These are phyloP conservation scores for Fusarium lateritium DNA, from an alignment of 2,329 filamentous ascomycete species.

Conservation along the genomic window DNA sequence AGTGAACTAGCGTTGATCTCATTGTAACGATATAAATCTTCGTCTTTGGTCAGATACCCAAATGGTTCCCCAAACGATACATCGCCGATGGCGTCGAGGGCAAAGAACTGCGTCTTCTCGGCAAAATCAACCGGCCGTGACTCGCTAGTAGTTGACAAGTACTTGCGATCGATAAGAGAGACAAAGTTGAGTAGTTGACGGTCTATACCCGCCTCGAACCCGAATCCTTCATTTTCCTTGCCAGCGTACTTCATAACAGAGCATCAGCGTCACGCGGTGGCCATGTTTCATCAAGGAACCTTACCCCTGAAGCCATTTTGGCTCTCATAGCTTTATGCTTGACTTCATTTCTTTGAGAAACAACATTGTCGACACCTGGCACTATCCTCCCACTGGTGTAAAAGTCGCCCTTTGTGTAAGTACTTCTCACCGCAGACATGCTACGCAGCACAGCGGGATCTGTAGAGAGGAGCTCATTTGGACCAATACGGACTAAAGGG, in stretches of 20 bases:
- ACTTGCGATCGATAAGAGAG: constrained; percentile 63
- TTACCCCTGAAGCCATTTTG: constrained; percentile 61
- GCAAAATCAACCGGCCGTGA: constrained; percentile 63
- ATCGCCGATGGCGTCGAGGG: constrained; percentile 68
- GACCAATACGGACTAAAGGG: constrained; percentile 59
- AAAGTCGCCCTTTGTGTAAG: constrained; percentile 58
- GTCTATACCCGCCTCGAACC: constrained; percentile 59
- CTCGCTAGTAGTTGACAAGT: constrained; percentile 56
- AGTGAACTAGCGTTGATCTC: constrained; percentile 60
- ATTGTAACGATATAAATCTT: constrained; percentile 63
- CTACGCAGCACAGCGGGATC: constrained; percentile 58
- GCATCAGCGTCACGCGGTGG: background rate
- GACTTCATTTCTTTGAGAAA: constrained; percentile 64
- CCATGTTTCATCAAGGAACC: constrained; percentile 29
- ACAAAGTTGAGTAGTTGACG: constrained; percentile 58
- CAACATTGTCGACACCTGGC: constrained; percentile 67
- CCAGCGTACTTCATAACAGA: constrained; percentile 62
- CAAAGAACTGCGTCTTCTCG: constrained; percentile 66
- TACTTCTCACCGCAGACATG: constrained; percentile 56
- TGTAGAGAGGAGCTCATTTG: constrained; percentile 58
- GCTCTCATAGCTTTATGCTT: constrained; percentile 61
- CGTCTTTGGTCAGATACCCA: constrained; percentile 64
- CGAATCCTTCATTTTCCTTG: constrained; percentile 62
- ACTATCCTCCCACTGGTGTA: constrained; percentile 67
- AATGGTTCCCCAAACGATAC: constrained; percentile 67